phyloP scores from a whole-genome alignment of 352 stramenopile species.

The Pythium brachiatum region DNA sequence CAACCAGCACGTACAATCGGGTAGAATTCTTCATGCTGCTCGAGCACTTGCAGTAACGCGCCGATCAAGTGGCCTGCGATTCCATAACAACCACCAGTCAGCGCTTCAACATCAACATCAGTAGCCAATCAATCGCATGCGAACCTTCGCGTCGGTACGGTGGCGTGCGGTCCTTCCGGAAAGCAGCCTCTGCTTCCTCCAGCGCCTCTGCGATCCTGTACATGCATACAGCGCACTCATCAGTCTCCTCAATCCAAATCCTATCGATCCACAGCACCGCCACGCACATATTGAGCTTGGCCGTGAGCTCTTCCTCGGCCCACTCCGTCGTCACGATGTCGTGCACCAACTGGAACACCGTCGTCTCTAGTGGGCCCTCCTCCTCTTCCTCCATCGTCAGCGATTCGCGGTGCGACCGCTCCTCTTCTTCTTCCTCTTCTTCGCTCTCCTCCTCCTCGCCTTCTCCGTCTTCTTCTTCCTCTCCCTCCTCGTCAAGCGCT shows the following conservation, averaged over 20 bases:
- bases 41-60: conserved; percentile 71
- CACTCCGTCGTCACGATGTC: conserved; percentile 58
- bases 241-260: too few relatives aligned
- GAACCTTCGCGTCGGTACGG: conserved; percentile 74
- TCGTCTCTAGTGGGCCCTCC: conserved; percentile 53
- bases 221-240: not conserved
- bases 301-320: conserved; percentile 57
- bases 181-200: conserved; percentile 72
- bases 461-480: conserved; percentile 8
- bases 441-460: conserved; percentile 12
- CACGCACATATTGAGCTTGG: conserved; percentile 75
- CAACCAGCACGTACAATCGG: conserved; percentile 40
- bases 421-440: not conserved
- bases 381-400: conserved; percentile 38
- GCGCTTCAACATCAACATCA: not conserved
- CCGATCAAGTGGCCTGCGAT: conserved; percentile 69
- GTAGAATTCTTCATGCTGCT: conserved; percentile 84
- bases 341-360: conserved; percentile 61
- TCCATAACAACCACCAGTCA: too few relatives aligned
- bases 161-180: conserved; percentile 69
- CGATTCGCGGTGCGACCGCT: conserved; percentile 22
- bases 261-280: too few relatives aligned
- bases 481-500: conserved; percentile 1
- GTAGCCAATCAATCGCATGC: not conserved
- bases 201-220: conserved; percentile 71